Conservation (phyloP, 208 protist species). For the Trypanosoma grayi region DNA sequence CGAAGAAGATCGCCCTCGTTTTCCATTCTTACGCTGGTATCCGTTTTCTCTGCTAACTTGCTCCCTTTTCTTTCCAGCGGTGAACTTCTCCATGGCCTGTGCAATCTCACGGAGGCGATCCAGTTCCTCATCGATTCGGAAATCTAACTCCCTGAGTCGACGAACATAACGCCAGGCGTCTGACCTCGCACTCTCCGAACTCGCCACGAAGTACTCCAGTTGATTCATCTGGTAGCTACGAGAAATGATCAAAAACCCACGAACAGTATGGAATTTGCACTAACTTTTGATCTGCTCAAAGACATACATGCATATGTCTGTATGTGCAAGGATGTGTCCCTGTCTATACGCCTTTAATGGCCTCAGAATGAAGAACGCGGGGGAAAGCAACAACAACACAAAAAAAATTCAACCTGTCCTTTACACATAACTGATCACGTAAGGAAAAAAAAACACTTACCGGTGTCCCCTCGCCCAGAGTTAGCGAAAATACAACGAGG, state of each 20-base stretch:
- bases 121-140: slow-evolving; percentile 53
- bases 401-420: too few relatives aligned
- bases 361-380: too few relatives aligned
- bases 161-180: slow-evolving; percentile 67
- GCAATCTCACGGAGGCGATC: slow-evolving; percentile 37
- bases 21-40: not conserved
- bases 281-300: too few relatives aligned
- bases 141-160: slow-evolving; percentile 60
- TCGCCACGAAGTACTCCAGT: slow-evolving; percentile 68
- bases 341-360: too few relatives aligned
- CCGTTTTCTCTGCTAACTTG: not conserved
- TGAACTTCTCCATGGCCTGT: slow-evolving; percentile 1
- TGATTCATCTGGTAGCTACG: slow-evolving; percentile 45
- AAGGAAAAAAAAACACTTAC: too few relatives aligned
- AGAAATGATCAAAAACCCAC: not conserved
- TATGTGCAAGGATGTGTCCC: too few relatives aligned
- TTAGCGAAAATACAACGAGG: too few relatives aligned
- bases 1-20: slow-evolving; percentile 6
- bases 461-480: too few relatives aligned
- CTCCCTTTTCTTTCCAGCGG: not conserved
- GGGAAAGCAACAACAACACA: too few relatives aligned
- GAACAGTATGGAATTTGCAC: too few relatives aligned
- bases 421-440: too few relatives aligned
- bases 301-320: not conserved
- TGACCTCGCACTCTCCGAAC: slow-evolving; percentile 48